These are phyloP conservation scores for Bassia scoparia DNA, from an alignment of 148 eudicot species.

Conservation along the genomic window DNA sequence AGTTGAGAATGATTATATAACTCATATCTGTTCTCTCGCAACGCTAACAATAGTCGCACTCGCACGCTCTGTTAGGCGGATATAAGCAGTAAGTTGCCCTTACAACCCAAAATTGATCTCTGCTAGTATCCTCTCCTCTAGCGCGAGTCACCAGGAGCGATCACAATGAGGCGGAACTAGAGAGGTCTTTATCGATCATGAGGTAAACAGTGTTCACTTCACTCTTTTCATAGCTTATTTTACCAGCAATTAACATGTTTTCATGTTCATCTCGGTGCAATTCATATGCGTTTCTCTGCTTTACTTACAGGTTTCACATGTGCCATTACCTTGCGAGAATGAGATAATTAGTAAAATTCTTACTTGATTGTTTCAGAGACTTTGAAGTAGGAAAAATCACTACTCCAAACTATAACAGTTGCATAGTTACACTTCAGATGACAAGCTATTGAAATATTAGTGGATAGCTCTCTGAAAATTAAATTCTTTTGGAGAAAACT, in stretches of 20 bases:
- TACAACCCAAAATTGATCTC: too few relatives aligned
- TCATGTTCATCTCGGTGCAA: neutral
- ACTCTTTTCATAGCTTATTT: neutral
- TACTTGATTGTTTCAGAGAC: neutral
- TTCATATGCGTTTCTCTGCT: neutral
- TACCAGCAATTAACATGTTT: neutral
- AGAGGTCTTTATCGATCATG: too few relatives aligned
- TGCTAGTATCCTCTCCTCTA: too few relatives aligned
- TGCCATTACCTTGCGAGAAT: neutral
- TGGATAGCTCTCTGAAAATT: neutral
- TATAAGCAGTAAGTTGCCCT: too few relatives aligned
- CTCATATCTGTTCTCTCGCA: too few relatives aligned
- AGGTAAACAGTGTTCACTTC: neutral
- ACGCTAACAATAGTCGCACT: too few relatives aligned
- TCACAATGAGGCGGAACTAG: too few relatives aligned
- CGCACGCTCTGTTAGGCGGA: too few relatives aligned
- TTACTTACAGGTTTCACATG: neutral
- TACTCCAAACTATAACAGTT: neutral
- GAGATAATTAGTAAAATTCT: neutral
- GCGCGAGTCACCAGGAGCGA: too few relatives aligned
- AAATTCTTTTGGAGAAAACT: slow-evolving; percentile 1
- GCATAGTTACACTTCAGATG: slow-evolving; percentile 7
- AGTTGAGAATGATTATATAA: too few relatives aligned
- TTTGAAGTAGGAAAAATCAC: neutral
- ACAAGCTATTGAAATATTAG: neutral